Base-by-base conservation (phyloP, 805 yeast species). In the Yueomyces sinensis region DNA sequence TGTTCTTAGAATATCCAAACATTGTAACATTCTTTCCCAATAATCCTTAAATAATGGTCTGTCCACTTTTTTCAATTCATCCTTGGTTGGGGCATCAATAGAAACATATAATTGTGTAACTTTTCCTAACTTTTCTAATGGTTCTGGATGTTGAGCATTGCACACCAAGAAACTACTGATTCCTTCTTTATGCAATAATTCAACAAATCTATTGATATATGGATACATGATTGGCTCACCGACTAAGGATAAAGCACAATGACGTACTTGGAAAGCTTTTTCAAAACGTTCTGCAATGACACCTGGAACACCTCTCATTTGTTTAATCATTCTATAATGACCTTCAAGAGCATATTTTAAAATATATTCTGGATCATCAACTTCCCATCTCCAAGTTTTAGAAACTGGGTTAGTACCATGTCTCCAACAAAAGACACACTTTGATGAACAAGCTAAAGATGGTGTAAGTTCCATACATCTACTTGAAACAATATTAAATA, bases 361-460 rank as follows among this genome's bases (percentile, higher is more conserved):
- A 33, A 86, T 82, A 40, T 65, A 76, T 45, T 82, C 87, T 0
- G 96, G 95, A 16, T 79, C 76, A 56, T 86, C 95, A 13, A 84
- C 82, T 49, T 84, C 89, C 96, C 96, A 86, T 49, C 95, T 66
- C 96, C 96, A 86, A 40, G 79, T 78, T 20, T 94, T 86, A 14
- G 95, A 95, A 2, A 87, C 95, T 0, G 96, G 96, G 50, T 86
- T 87, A 2, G 95, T 86, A 32, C 96, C 96, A 57, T 86, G 96
- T 54, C 96, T 72, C 96, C 96, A 86, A 61, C 96, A 86, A 52
- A 86, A 86, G 4, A 87, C 95, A 68, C 96, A 86, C 55, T 86
- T 86, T 53, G 86, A 86, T 4, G 95, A 83, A 57, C 96, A 86
- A 6, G 95, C 89, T 39, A 86, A 64, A 1, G 94, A 79, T 1